Base-by-base conservation (phyloP, 768 basidiomycete species). In the Leccinum arenicola region DNA sequence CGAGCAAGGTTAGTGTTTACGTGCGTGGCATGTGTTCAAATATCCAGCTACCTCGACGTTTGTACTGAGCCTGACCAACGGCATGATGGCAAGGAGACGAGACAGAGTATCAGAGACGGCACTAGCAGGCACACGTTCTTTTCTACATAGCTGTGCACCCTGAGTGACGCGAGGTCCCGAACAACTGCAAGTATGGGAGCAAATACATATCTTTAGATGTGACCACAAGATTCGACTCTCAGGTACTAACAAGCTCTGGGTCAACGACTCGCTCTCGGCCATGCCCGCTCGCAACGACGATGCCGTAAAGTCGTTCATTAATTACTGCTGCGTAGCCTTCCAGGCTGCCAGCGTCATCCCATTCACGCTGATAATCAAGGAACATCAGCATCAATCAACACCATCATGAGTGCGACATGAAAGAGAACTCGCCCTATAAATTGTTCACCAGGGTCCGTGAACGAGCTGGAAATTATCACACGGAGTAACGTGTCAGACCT, bases 61-160 rank as follows among this genome's bases (percentile, higher is more conserved):
- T 12, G 77, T 78, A 56, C 66, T 78, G 56, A 79, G 68, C 29
- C 70, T 72, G 43, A 79, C 60, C 52, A 73, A 54, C 6, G 78
- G 78, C 77, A 79, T 78, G 35, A 38, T 15, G 48, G 51, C 33
- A 31, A 48, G 21, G 6, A 14, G 11, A 27, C 10, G 15, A 40
- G 40, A 43, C 40, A n/a, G 17, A 40, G 9, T n/a, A 43, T n/a
- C 9, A n/a, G 27, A 7, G 19, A 47, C n/a, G 4, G n/a, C n/a
- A 43, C 40, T 43, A 10, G 4, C n/a, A 43, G 40, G n/a, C 40
- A 43, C n/a, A 5, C n/a, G n/a, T n/a, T 43, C 8, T n/a, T 43
- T 43, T 19, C 10, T 43, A 43, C n/a, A 40, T 3, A 43, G 40
- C 9, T n/a, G 40, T 43, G 2, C 40, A 6, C 40, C 40, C 40